Percentiles rank a stretch among this genome's conserved stretches.
These are phyloP conservation scores for Discostella pseudostelligera DNA, from an alignment of 108 stramenopile genomes.

Conservation along the genomic window DNA sequence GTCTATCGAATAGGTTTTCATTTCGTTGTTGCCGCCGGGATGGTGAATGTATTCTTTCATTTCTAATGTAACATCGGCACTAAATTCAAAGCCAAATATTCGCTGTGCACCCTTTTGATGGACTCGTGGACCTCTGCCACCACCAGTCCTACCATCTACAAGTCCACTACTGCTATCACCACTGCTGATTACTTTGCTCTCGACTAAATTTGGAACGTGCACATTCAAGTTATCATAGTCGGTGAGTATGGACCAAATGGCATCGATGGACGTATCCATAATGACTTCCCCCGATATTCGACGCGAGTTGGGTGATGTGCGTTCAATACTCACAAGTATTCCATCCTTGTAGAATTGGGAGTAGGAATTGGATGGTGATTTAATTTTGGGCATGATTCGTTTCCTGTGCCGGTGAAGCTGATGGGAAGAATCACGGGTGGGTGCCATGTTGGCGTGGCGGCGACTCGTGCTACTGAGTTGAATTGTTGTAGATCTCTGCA, in stretches of 20 bases:
- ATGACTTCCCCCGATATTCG: constrained; percentile 81
- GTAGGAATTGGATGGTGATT: constrained; percentile 12
- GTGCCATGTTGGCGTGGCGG: too few species aligned
- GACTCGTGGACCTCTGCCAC: constrained; percentile 48
- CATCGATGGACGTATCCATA: constrained; percentile 60
- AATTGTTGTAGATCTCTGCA: neutral
- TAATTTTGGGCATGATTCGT: constrained; percentile 15
- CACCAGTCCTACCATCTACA: neutral
- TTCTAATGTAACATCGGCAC: constrained; percentile 86
- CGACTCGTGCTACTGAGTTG: too few species aligned
- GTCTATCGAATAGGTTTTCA: constrained; percentile 35
- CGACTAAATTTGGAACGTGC: constrained; percentile 90
- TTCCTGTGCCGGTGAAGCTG: neutral
- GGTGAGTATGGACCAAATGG: constrained; percentile 86
- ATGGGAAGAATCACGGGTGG: neutral
- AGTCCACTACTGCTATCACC: too few species aligned
- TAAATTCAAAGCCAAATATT: constrained; percentile 92
- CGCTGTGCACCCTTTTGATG: constrained; percentile 92
- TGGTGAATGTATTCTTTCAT: constrained; percentile 72
- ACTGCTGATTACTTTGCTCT: constrained; percentile 50
- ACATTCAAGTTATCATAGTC: constrained; percentile 83
- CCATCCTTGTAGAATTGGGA: constrained; percentile 30
- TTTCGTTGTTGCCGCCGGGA: constrained; percentile 10
- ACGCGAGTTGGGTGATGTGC: constrained; percentile 79
- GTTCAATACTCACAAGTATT: constrained; percentile 79